Percentiles rank a stretch among this genome's conserved stretches.
Conservation (phyloP, 169 alveolate species). For the Cytauxzoon felis region DNA sequence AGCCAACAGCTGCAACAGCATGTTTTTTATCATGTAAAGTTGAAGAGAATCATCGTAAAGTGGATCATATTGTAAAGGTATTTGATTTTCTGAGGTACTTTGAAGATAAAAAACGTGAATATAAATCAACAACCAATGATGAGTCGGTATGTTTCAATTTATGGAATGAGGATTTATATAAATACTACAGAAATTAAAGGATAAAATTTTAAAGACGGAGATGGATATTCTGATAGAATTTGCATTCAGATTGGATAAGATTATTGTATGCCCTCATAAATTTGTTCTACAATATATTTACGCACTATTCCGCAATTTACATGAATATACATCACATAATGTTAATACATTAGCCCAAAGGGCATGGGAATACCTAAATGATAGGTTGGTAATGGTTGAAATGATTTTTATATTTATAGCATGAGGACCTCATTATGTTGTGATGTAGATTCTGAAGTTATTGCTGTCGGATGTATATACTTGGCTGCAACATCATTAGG, state of each 20-base stretch:
- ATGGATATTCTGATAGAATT: conserved; percentile 80
- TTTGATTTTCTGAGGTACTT: conserved; percentile 67
- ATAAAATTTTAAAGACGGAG: conserved; percentile 81
- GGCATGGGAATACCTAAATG: conserved; percentile 88
- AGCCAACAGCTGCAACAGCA: conserved; percentile 81
- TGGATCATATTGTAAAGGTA: conserved; percentile 75
- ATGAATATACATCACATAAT: conserved; percentile 65
- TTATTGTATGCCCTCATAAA: conserved; percentile 75
- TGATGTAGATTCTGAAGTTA: conserved; percentile 26
- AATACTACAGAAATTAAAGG: conserved; percentile 33
- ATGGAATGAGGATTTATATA: neutral
- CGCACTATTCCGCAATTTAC: conserved; percentile 78
- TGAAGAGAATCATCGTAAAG: conserved; percentile 84
- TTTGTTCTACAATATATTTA: conserved; percentile 80
- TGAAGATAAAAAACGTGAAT: neutral
- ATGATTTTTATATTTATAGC: conserved; percentile 1
- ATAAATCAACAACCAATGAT: conserved; percentile 11
- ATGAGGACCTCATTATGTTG: conserved; percentile 57
- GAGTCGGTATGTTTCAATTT: neutral
- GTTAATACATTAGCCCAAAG: conserved; percentile 78
- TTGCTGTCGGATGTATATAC: conserved; percentile 59
- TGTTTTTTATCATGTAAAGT: conserved; percentile 82
- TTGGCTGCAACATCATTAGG: conserved; percentile 60
- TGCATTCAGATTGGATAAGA: conserved; percentile 78
- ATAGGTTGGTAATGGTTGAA: conserved; percentile 66